Percentiles rank a stretch among this genome's conserved stretches.
Evolutionary conservation across 2,329 filamentous ascomycete species (phyloP).

Genomic region (Phoma herbarum): DNA sequence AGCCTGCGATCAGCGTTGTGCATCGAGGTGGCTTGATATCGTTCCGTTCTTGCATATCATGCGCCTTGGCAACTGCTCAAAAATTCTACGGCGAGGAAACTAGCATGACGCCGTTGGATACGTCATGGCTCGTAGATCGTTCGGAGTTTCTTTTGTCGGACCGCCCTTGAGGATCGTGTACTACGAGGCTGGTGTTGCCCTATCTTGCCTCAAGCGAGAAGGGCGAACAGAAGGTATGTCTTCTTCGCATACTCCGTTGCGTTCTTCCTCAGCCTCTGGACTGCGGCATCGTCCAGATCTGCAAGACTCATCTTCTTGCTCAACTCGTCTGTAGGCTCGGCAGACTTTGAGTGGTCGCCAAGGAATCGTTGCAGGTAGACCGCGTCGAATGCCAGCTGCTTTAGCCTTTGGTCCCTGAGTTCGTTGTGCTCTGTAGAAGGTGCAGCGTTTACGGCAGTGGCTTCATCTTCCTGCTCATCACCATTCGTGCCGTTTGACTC

Average conservation of each 20-base stretch:
- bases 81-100: slow-evolving; percentile 2
- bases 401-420: slow-evolving; percentile 37
- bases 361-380: slow-evolving; percentile 53
- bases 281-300: slow-evolving; percentile 58
- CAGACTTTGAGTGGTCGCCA: slow-evolving; percentile 18
- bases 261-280: slow-evolving; percentile 66
- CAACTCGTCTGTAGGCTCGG: slow-evolving; percentile 32
- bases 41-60: slow-evolving; percentile 9
- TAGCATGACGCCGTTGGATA: not conserved
- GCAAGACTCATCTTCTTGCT: slow-evolving; percentile 53
- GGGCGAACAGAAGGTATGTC: slow-evolving; percentile 81
- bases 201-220: slow-evolving; percentile 59
- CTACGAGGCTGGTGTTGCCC: not conserved
- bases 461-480: slow-evolving; percentile 17
- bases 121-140: not conserved
- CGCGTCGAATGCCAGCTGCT: slow-evolving; percentile 56
- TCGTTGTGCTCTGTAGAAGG: slow-evolving; percentile 23
- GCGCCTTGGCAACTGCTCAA: not conserved
- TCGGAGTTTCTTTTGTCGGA: not conserved
- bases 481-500: slow-evolving; percentile 8
- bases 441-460: slow-evolving; percentile 21
- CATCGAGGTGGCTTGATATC: slow-evolving; percentile 5
- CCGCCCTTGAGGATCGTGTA: not conserved
- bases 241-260: slow-evolving; percentile 84
- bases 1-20: slow-evolving; percentile 1